These are phyloP conservation scores for Trichoderma afroharzianum DNA, from an alignment of 2,329 filamentous ascomycete genomes.

Conservation along the genomic window DNA sequence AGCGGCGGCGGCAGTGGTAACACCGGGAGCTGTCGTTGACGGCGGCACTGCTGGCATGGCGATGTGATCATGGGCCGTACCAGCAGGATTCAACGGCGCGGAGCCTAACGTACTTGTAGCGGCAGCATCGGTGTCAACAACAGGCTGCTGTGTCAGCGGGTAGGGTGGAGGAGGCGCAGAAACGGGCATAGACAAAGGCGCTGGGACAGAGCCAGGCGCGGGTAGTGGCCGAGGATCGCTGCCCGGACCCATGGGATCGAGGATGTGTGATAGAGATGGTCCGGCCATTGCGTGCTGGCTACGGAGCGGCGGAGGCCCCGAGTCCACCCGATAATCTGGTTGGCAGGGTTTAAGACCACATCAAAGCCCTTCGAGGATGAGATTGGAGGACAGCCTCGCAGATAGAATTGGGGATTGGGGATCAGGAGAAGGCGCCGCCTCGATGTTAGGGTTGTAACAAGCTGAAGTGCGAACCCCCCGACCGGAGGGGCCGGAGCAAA, in stretches of 20 bases:
- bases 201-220: not conserved
- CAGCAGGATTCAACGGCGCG: not conserved
- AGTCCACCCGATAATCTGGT: not conserved
- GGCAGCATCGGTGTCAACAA: not conserved
- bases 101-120: not conserved
- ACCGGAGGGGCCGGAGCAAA: not conserved
- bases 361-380: not conserved
- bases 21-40: not conserved
- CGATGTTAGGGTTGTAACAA: not conserved
- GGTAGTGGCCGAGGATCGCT: not conserved
- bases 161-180: not conserved
- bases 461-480: not conserved
- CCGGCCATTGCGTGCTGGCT: slow-evolving; percentile 28
- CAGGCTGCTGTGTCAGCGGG: not conserved
- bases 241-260: slow-evolving; percentile 28
- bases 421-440: not conserved
- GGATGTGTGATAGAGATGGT: slow-evolving; percentile 32
- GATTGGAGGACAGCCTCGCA: not conserved
- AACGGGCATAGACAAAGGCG: not conserved
- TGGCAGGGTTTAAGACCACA: slow-evolving; percentile 3
- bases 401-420: not conserved
- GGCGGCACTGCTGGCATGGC: not conserved
- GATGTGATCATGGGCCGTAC: not conserved
- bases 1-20: not conserved
- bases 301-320: slow-evolving; percentile 15